Percentiles rank a stretch among this genome's conserved stretches.
These are phyloP conservation scores for Trichoderma pleuroti DNA, from an alignment of 2,329 filamentous ascomycete genomes.

Conservation along the genomic window DNA sequence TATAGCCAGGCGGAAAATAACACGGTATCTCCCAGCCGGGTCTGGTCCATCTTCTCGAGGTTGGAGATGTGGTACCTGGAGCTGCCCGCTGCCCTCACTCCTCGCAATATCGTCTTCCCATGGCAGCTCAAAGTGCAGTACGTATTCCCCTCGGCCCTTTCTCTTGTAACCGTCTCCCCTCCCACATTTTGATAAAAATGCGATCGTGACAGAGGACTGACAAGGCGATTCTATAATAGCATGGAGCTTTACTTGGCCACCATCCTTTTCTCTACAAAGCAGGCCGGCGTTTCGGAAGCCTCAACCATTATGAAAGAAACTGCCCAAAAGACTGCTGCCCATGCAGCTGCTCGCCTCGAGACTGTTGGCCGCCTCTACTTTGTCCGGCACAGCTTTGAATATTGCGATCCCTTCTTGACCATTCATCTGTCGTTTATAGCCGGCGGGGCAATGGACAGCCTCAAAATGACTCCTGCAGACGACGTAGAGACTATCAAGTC, in stretches of 20 bases:
- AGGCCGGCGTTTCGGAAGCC: background rate
- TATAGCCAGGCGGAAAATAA: background rate
- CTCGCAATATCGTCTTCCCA: slow-evolving; percentile 28
- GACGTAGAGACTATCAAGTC: background rate
- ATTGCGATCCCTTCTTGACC: slow-evolving; percentile 12
- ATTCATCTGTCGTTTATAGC: slow-evolving; percentile 2
- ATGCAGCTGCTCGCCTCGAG: slow-evolving; percentile 29
- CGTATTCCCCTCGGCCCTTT: slow-evolving; percentile 16
- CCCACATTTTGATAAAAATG: too few species aligned
- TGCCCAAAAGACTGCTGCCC: slow-evolving; percentile 11
- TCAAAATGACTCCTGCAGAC: background rate
- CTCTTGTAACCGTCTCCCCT: background rate
- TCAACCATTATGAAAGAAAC: background rate
- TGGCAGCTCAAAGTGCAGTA: slow-evolving; percentile 33
- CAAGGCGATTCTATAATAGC: background rate
- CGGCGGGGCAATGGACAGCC: background rate
- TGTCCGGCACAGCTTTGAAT: slow-evolving; percentile 32
- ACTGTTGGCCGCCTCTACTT: slow-evolving; percentile 35
- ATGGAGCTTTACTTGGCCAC: slow-evolving; percentile 13
- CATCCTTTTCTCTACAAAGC: slow-evolving; percentile 1
- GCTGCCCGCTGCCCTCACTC: slow-evolving; percentile 25
- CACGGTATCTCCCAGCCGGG: slow-evolving; percentile 14
- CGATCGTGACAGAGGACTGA: background rate
- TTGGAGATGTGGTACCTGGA: slow-evolving; percentile 26
- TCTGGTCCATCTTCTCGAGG: slow-evolving; percentile 18